phyloP scores from a whole-genome alignment of 495 filamentous ascomycete genomes.

The Delitschia confertaspora region DNA sequence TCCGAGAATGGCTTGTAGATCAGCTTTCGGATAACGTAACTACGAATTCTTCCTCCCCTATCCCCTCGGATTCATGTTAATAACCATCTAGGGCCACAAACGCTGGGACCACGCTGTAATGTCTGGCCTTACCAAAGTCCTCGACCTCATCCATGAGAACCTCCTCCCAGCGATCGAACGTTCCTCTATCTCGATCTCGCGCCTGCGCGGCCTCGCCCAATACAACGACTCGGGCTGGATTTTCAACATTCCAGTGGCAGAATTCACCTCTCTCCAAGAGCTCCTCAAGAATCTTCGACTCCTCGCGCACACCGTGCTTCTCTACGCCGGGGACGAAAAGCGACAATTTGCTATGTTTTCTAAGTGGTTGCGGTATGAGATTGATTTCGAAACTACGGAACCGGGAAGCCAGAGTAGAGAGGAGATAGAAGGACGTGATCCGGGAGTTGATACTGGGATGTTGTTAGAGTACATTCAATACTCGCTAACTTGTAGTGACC shows the following conservation, averaged over 20 bases:
- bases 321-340: slow-evolving; percentile 64
- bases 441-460: slow-evolving; percentile 28
- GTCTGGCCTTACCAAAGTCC: slow-evolving; percentile 65
- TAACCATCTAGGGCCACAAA: slow-evolving; percentile 65
- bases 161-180: slow-evolving; percentile 81
- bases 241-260: slow-evolving; percentile 51
- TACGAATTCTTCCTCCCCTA: slow-evolving; percentile 39
- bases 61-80: slow-evolving; percentile 14
- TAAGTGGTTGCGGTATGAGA: slow-evolving; percentile 75
- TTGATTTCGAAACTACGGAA: slow-evolving; percentile 52
- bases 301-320: slow-evolving; percentile 63
- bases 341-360: slow-evolving; percentile 71
- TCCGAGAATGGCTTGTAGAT: slow-evolving; percentile 86
- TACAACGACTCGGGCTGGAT: slow-evolving; percentile 61
- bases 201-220: slow-evolving; percentile 75
- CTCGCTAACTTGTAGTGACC: slow-evolving; percentile 19
- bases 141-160: slow-evolving; percentile 71
- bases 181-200: slow-evolving; percentile 69
- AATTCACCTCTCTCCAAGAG: slow-evolving; percentile 31
- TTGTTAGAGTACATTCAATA: slow-evolving; percentile 31
- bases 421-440: slow-evolving; percentile 36
- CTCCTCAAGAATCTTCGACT: slow-evolving; percentile 47
- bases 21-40: slow-evolving; percentile 75
- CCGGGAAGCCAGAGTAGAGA: slow-evolving; percentile 38
- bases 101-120: slow-evolving; percentile 86